phyloP scores from a whole-genome alignment of 2,329 filamentous ascomycete genomes.

The Arthrobotrys pseudoclavata region DNA sequence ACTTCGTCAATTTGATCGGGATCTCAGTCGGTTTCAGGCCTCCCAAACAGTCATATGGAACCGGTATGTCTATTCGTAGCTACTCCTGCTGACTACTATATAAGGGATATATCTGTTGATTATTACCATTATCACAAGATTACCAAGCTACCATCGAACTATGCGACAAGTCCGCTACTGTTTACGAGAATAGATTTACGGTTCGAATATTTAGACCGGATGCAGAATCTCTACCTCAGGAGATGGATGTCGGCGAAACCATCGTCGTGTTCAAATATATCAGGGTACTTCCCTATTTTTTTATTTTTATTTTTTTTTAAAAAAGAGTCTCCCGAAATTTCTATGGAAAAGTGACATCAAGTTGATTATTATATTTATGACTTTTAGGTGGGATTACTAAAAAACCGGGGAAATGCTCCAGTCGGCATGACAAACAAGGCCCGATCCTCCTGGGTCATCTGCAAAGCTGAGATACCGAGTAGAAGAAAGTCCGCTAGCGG shows the following conservation, averaged over 20 bases:
- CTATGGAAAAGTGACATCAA: background rate
- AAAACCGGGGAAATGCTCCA: background rate
- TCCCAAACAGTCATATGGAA: conserved; percentile 33
- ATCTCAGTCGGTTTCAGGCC: conserved; percentile 34
- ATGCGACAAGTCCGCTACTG: conserved; percentile 45
- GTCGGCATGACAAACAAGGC: conserved; percentile 42
- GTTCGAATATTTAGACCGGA: conserved; percentile 38
- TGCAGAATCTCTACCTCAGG: conserved; percentile 30
- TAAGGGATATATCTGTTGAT: background rate
- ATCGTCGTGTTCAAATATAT: conserved; percentile 39
- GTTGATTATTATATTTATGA: background rate
- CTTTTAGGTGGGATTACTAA: conserved; percentile 14
- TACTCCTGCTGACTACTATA: background rate
- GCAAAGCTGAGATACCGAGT: conserved; percentile 27
- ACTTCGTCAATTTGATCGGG: conserved; percentile 32
- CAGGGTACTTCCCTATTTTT: conserved; percentile 38
- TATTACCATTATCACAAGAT: background rate
- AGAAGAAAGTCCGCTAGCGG: conserved; percentile 16
- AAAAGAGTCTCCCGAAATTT: no score
- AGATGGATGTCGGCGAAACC: conserved; percentile 21
- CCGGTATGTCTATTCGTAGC: conserved; percentile 7
- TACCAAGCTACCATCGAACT: conserved; percentile 37
- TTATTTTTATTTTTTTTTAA: no score
- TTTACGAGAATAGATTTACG: conserved; percentile 19
- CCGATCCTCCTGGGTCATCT: conserved; percentile 40